Conservation (phyloP, 768 basidiomycete genomes). For the Lentinula sp. region DNA sequence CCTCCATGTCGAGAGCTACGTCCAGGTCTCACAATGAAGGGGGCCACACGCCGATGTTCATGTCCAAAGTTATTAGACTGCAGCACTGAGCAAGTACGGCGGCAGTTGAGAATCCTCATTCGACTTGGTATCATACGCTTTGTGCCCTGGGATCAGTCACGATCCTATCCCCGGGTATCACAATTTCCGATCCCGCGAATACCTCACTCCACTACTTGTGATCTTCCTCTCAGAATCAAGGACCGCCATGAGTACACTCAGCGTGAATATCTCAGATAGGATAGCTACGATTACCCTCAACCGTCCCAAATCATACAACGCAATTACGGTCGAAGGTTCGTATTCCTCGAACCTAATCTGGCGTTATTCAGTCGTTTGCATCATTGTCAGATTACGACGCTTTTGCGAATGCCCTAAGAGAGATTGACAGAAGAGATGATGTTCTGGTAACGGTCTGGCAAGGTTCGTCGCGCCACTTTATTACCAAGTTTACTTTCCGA, state of each 20-base stretch:
- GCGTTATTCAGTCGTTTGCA: neutral
- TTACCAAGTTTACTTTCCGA: neutral
- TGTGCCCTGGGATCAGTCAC: too few species aligned
- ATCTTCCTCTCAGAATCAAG: neutral
- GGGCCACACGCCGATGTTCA: too few species aligned
- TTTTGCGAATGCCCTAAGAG: slow-evolving; percentile 51
- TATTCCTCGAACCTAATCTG: neutral
- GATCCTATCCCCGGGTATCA: neutral
- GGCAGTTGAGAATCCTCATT: too few species aligned
- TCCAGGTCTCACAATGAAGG: too few species aligned
- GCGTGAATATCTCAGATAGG: slow-evolving; percentile 41
- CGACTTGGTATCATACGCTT: too few species aligned
- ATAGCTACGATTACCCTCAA: slow-evolving; percentile 70
- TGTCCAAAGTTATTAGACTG: too few species aligned
- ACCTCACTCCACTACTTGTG: neutral
- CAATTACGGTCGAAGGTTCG: slow-evolving; percentile 47
- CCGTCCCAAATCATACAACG: slow-evolving; percentile 53
- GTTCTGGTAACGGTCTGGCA: slow-evolving; percentile 66
- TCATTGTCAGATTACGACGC: slow-evolving; percentile 49
- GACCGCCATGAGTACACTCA: slow-evolving; percentile 27
- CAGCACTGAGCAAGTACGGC: too few species aligned
- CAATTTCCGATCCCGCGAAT: neutral
- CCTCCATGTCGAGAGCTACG: too few species aligned
- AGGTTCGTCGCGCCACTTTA: slow-evolving; percentile 29
- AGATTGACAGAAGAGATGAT: slow-evolving; percentile 53